Percentiles rank a stretch among this genome's conserved stretches.
These are phyloP conservation scores for Kluyveromyces aestuarii DNA, from an alignment of 805 yeast species.

Conservation along the genomic window DNA sequence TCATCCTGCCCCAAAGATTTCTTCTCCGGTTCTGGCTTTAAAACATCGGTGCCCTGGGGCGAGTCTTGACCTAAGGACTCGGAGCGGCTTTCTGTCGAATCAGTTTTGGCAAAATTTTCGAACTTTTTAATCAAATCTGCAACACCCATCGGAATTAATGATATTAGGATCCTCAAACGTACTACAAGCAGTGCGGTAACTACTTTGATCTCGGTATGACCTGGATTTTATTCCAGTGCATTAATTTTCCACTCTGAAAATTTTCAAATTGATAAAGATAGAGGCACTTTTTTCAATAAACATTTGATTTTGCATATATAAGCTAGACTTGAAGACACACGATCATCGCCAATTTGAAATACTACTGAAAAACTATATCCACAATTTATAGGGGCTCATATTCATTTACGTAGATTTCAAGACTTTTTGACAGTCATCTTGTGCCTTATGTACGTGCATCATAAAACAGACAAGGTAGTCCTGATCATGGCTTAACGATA, in stretches of 20 bases:
- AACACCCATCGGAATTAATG: constrained; percentile 26
- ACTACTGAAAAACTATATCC: too few relatives aligned
- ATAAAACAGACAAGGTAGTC: constrained; percentile 15
- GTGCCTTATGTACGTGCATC: neutral
- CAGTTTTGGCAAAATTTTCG: constrained; percentile 18
- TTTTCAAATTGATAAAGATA: neutral
- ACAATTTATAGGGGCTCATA: too few relatives aligned
- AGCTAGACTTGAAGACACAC: neutral
- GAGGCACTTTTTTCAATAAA: neutral
- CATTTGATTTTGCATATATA: neutral
- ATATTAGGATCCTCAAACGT: neutral
- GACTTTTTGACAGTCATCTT: too few relatives aligned
- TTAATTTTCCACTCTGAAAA: neutral
- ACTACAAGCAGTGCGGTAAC: neutral
- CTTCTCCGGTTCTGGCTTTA: too few relatives aligned
- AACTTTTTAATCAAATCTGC: constrained; percentile 31
- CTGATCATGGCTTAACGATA: constrained; percentile 25
- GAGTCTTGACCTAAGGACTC: neutral
- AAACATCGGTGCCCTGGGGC: too few relatives aligned
- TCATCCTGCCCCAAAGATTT: too few relatives aligned
- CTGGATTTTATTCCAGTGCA: neutral
- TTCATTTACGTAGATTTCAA: too few relatives aligned
- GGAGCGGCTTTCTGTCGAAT: neutral
- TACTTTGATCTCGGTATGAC: neutral
- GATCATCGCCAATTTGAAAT: too few relatives aligned